Conservation (phyloP, 805 yeast species). For the Candida saitoana region DNA sequence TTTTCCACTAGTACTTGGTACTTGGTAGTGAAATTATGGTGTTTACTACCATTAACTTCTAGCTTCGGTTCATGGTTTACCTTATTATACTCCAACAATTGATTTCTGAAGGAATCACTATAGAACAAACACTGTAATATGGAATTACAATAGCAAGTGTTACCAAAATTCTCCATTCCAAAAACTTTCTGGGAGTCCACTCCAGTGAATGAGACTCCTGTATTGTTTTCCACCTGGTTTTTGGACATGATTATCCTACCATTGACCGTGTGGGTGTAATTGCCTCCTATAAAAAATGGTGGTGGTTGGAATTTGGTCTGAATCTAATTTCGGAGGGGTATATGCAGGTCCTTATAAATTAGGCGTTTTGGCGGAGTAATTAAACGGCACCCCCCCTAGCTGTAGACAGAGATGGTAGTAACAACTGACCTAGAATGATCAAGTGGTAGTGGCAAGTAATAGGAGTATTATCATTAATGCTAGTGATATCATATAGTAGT, state of each 20-base stretch:
- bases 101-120: slow-evolving; percentile 59
- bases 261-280: too few species aligned
- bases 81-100: slow-evolving; percentile 26
- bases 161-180: slow-evolving; percentile 83
- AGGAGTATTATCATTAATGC: too few species aligned
- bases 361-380: too few species aligned
- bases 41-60: slow-evolving; percentile 26
- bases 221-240: background rate
- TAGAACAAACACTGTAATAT: slow-evolving; percentile 84
- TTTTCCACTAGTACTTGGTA: slow-evolving; percentile 39
- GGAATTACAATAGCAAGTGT: slow-evolving; percentile 93
- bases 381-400: too few species aligned
- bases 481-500: too few species aligned
- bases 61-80: slow-evolving; percentile 29
- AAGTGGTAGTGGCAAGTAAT: too few species aligned
- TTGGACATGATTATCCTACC: slow-evolving; percentile 1
- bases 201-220: slow-evolving; percentile 36
- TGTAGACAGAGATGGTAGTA: too few species aligned
- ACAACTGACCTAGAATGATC: too few species aligned
- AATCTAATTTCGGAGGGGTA: background rate
- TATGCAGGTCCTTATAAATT: background rate
- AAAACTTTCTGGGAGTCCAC: slow-evolving; percentile 67
- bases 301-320: background rate
- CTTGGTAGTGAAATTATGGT: slow-evolving; percentile 35
- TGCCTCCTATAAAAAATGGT: too few species aligned